A percentile compares a stretch with the other conserved stretches of the same genome.
Evolutionary conservation across 768 basidiomycete species (phyloP).

Genomic region (Sporobolomyces phaffii): DNA sequence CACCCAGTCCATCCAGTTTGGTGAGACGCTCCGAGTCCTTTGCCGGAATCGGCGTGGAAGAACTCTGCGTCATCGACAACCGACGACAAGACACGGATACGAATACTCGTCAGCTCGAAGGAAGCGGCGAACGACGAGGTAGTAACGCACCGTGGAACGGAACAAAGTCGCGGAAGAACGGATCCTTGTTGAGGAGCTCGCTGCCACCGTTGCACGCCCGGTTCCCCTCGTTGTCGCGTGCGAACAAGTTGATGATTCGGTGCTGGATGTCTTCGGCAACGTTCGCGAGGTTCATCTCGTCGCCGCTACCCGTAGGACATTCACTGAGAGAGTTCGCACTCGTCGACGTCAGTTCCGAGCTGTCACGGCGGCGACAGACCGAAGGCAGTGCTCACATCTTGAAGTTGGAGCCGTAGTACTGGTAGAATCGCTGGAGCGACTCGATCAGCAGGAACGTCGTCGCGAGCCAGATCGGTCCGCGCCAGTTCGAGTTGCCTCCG

Average conservation of each 20-base stretch:
- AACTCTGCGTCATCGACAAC: too few species aligned
- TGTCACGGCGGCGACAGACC: background rate
- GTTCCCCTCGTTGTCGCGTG: conserved; percentile 71
- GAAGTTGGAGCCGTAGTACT: conserved; percentile 89
- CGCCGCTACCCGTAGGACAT: conserved; percentile 94
- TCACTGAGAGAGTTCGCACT: conserved; percentile 56
- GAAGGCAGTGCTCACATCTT: conserved; percentile 50
- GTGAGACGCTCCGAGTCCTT: conserved; percentile 92
- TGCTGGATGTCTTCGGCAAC: conserved; percentile 98
- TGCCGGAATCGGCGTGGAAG: conserved; percentile 90
- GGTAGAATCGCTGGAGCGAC: conserved; percentile 91
- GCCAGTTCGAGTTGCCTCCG: conserved; percentile 57
- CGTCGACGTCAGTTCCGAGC: background rate
- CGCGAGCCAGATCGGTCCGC: conserved; percentile 69
- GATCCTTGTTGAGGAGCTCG: conserved; percentile 77
- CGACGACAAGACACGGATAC: too few species aligned
- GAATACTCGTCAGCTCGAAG: background rate
- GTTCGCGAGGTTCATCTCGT: conserved; percentile 87
- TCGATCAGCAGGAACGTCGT: conserved; percentile 94
- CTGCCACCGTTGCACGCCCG: conserved; percentile 90
- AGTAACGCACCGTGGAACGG: conserved; percentile 69
- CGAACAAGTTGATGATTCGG: conserved; percentile 96
- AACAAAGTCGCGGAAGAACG: conserved; percentile 92
- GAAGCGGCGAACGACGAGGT: background rate
- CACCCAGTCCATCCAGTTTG: conserved; percentile 81